A percentile compares a stretch with the other conserved stretches of the same genome.
phyloP scores from a whole-genome alignment of 1,284 basidiomycete genomes.

The Thecaphora thlaspeos region DNA sequence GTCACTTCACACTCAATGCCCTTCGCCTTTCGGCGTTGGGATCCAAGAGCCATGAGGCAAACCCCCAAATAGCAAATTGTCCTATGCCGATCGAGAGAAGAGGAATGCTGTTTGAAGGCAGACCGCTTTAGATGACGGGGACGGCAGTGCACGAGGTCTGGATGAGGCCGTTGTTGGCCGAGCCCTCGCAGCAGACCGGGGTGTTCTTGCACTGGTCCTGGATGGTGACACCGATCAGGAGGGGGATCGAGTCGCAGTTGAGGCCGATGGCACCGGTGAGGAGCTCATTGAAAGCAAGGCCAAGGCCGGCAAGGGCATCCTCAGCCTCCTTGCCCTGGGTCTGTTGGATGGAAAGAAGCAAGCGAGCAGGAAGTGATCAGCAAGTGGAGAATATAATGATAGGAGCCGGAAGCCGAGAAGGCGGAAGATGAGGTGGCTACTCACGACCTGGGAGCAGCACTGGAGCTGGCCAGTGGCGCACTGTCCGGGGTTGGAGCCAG shows the following conservation, averaged over 20 bases:
- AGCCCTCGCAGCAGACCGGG: constrained; percentile 32
- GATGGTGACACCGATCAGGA: constrained; percentile 14
- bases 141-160: constrained; percentile 42
- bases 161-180: constrained; percentile 38
- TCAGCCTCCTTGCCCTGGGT: constrained; percentile 31
- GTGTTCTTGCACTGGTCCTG: constrained; percentile 39
- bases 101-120: neutral
- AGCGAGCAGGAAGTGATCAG: neutral
- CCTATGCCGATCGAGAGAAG: neutral
- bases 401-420: constrained; percentile 3
- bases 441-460: constrained; percentile 37
- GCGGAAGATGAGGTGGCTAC: constrained; percentile 5
- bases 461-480: constrained; percentile 33
- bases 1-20: too few relatives aligned
- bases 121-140: constrained; percentile 29
- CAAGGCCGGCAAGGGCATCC: constrained; percentile 35
- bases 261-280: constrained; percentile 36
- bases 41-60: neutral
- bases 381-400: too few relatives aligned
- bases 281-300: constrained; percentile 35
- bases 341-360: constrained; percentile 11
- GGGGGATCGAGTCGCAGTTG: constrained; percentile 35
- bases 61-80: neutral
- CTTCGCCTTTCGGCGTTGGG: too few relatives aligned
- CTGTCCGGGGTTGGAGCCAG: constrained; percentile 22